Evolutionary conservation across 352 stramenopile genomes (phyloP).

Genomic region (Pythium myriotylum): DNA sequence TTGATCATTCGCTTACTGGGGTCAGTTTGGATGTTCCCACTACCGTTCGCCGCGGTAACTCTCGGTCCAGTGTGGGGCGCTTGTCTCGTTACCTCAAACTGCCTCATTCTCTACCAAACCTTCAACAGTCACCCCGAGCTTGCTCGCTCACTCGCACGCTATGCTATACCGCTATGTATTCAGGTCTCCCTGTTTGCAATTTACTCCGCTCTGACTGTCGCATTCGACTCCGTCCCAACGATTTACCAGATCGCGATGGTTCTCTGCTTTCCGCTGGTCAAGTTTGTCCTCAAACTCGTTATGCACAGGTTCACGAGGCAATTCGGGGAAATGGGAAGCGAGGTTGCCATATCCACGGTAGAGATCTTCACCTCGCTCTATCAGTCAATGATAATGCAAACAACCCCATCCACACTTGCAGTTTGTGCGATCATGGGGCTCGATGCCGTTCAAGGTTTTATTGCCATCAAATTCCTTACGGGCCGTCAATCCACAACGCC

Average conservation of each 20-base stretch:
- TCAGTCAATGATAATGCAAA: constrained; percentile 24
- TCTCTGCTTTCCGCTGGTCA: constrained; percentile 12
- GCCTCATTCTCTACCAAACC: neutral
- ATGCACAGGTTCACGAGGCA: neutral
- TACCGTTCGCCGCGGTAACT: constrained; percentile 5
- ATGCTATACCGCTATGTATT: neutral
- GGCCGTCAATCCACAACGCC: neutral
- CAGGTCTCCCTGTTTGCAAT: constrained; percentile 9
- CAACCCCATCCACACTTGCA: neutral
- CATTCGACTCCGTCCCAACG: constrained; percentile 4
- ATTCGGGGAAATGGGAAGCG: constrained; percentile 8
- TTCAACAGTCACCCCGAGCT: constrained; percentile 1
- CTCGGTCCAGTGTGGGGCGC: neutral
- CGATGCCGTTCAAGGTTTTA: constrained; percentile 16
- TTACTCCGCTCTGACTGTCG: constrained; percentile 10
- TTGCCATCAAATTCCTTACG: constrained; percentile 14
- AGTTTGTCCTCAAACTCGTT: constrained; percentile 17
- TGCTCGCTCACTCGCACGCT: neutral
- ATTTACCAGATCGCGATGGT: constrained; percentile 14
- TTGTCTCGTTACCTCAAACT: neutral
- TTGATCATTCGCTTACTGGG: neutral
- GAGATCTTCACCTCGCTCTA: constrained; percentile 21
- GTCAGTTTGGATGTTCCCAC: constrained; percentile 5
- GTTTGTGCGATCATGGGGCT: constrained; percentile 16
- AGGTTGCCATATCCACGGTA: constrained; percentile 14